A percentile compares a stretch with the other conserved stretches of the same genome.
phyloP scores from a whole-genome alignment of 2,329 filamentous ascomycete species.

The Monilinia aucupariae region DNA sequence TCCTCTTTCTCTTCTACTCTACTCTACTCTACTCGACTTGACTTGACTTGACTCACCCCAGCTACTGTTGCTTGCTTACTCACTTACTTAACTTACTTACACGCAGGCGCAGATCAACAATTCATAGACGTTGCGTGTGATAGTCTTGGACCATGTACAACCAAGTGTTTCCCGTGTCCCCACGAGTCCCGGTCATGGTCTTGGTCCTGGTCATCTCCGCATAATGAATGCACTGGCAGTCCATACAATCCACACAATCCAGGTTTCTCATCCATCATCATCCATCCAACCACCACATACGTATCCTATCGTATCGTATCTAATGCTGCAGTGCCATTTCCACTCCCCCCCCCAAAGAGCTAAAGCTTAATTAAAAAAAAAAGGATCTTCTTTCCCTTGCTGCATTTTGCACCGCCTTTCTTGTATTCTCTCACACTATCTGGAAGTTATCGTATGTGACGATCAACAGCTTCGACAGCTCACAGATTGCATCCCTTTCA shows the following conservation, averaged over 20 bases:
- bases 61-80: no score
- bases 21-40: not conserved
- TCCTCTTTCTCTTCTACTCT: no score
- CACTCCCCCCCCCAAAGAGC: not conserved
- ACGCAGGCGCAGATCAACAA: not conserved
- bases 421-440: not conserved
- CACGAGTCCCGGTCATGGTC: constrained; percentile 11
- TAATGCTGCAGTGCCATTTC: not conserved
- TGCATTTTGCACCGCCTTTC: constrained; percentile 7
- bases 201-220: constrained; percentile 12
- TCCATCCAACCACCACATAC: not conserved
- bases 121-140: not conserved
- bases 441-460: not conserved
- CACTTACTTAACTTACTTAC: no score
- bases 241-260: not conserved
- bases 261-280: not conserved
- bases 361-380: constrained; percentile 10
- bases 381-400: not conserved
- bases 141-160: not conserved
- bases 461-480: not conserved
- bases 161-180: constrained; percentile 9
- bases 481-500: not conserved
- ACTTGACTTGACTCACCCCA: no score
- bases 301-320: constrained; percentile 4
- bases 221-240: not conserved